Base-by-base conservation (phyloP, 2,329 filamentous ascomycete genomes). In the Colletotrichum lini region DNA sequence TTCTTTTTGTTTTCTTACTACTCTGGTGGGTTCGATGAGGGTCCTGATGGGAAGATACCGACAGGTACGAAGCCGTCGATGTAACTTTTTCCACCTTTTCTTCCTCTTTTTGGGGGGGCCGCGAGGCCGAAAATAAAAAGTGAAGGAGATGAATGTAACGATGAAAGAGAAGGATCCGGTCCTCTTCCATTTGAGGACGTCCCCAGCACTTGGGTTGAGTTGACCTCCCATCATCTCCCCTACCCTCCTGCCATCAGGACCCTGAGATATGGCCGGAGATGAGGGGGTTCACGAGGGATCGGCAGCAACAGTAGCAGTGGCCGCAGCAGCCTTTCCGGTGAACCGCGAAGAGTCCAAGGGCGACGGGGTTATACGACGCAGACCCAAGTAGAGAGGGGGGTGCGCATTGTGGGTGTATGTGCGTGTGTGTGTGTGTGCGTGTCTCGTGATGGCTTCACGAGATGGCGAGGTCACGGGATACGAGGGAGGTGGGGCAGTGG, bases 361-460 rank as follows among this genome's bases (percentile, higher is more conserved):
- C 26, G n/a, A 21, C 2, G 40, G 40, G 30, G 30, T 54, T 38
- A 35, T 26, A 26, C 18, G 21, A 40, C 21, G 53, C 53, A 56
- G 18, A 9, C 30, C 53, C 53, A n/a, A 8, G 18, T 40, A 9
- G 30, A 35, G 12, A 18, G 45, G 8, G 38, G 21, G 21, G 45
- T 42, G 61, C 42, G n/a, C 16, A 15, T 21, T 26, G 12, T n/a
- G 10, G 30, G 18, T 57, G 52, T 67, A 23, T 18, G 49, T 30
- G 26, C 9, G 2, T 44, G 50, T 40, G 12, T 40, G 45, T n/a
- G 4, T 49, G 44, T 56, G 59, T 26, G 9, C 26, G 35, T 56
- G 62, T 67, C 67, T 67, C 42, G 67, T 67, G 67, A 70, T 70
- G 56, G 64, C 64, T 67, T 70, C 67, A 62, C 23, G 57, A 5